Conservation (phyloP, 148 eudicot genomes). For the Talinum fruticosum region DNA sequence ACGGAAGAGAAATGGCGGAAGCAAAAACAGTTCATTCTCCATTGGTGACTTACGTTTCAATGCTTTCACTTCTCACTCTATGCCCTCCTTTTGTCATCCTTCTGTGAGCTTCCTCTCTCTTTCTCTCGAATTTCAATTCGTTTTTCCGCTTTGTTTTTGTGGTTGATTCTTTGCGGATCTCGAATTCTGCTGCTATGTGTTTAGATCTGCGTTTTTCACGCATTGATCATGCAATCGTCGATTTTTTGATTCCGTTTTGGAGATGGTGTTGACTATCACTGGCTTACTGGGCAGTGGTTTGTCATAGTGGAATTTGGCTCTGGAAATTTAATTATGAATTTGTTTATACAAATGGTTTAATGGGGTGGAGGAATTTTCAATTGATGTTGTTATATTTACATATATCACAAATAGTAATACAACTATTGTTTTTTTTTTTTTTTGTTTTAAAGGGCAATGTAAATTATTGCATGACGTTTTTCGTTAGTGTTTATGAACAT, state of each 20-base stretch:
- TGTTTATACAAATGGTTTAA: not conserved
- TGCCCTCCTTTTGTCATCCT: constrained; percentile 96
- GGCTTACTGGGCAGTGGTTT: not conserved
- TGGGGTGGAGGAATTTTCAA: not conserved
- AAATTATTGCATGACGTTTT: too few relatives aligned
- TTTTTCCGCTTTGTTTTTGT: not conserved
- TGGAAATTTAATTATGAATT: not conserved
- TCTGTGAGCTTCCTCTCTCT: constrained; percentile 40
- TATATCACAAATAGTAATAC: not conserved
- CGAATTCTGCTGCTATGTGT: not conserved
- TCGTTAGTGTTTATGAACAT: not conserved
- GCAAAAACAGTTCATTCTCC: constrained; percentile 77
- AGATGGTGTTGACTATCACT: not conserved
- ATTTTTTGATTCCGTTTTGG: not conserved
- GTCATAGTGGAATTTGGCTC: not conserved
- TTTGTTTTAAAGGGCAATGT: too few relatives aligned
- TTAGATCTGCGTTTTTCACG: constrained; percentile 14
- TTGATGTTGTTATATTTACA: not conserved
- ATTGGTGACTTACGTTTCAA: constrained; percentile 66
- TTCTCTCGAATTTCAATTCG: not conserved
- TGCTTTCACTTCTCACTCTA: constrained; percentile 77
- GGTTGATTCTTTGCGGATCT: not conserved
- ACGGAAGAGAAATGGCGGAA: constrained; percentile 38
- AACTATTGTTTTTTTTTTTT: too few relatives aligned
- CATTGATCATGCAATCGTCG: not conserved